Percentiles rank a stretch among this genome's conserved stretches.
phyloP scores from a whole-genome alignment of 768 basidiomycete species.

The Cyclocybe aegerita region DNA sequence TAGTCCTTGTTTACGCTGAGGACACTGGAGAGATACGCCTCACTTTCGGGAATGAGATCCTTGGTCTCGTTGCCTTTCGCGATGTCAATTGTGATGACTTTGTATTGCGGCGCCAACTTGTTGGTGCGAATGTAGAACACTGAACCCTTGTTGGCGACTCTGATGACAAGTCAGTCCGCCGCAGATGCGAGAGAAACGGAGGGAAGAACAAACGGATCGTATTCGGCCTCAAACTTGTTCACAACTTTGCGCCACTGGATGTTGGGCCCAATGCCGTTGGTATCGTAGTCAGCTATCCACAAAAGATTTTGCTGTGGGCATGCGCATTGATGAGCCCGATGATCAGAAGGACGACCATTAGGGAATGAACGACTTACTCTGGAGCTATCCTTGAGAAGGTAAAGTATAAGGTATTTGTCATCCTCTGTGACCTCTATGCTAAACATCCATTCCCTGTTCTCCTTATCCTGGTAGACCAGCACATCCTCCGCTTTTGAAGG shows the following conservation, averaged over 20 bases:
- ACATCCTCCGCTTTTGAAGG: slow-evolving; percentile 57
- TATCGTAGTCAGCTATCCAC: slow-evolving; percentile 69
- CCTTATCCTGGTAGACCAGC: slow-evolving; percentile 61
- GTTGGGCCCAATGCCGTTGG: slow-evolving; percentile 57
- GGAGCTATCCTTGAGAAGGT: slow-evolving; percentile 58
- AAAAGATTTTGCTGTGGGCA: slow-evolving; percentile 61
- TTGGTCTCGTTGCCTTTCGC: slow-evolving; percentile 45
- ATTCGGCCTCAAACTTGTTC: slow-evolving; percentile 67
- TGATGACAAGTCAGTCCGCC: slow-evolving; percentile 23
- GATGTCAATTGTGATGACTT: slow-evolving; percentile 64
- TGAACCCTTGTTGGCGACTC: slow-evolving; percentile 64
- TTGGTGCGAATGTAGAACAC: slow-evolving; percentile 67
- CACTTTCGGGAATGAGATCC: slow-evolving; percentile 69
- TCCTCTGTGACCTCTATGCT: slow-evolving; percentile 58
- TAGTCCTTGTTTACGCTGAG: slow-evolving; percentile 51
- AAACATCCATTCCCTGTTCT: slow-evolving; percentile 69
- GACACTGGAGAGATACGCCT: slow-evolving; percentile 56
- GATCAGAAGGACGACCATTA: not conserved
- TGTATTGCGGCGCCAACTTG: slow-evolving; percentile 62
- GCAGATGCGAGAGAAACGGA: not conserved
- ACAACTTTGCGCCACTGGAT: slow-evolving; percentile 75
- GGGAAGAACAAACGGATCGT: slow-evolving; percentile 50
- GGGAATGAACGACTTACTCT: slow-evolving; percentile 39
- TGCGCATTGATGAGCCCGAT: not conserved
- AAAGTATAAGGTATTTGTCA: slow-evolving; percentile 61